These are phyloP conservation scores for Trichophyton equinum DNA, from an alignment of 2,329 filamentous ascomycete species.

Conservation along the genomic window DNA sequence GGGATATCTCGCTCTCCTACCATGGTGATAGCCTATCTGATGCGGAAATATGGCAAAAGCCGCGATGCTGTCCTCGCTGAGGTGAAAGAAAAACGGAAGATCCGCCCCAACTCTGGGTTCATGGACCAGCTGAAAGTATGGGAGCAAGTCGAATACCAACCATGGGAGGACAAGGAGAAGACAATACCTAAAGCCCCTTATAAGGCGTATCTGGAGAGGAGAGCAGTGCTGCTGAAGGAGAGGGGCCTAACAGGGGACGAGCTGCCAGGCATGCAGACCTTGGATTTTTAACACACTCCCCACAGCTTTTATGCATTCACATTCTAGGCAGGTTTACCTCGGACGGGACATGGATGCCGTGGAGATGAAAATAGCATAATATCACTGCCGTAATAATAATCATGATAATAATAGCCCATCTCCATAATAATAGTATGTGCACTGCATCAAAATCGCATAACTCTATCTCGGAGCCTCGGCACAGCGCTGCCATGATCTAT, in stretches of 20 bases:
- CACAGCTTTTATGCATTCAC: not conserved
- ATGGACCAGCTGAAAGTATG: constrained; percentile 20
- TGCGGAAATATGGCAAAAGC: constrained; percentile 17
- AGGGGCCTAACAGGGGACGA: constrained; percentile 9
- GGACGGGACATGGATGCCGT: not conserved
- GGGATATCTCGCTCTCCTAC: constrained; percentile 22
- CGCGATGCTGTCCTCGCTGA: constrained; percentile 16
- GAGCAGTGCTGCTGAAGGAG: constrained; percentile 12
- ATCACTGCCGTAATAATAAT: not conserved
- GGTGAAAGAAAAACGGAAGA: constrained; percentile 18
- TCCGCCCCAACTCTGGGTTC: constrained; percentile 19
- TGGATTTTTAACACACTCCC: not conserved
- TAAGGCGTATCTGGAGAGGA: constrained; percentile 17
- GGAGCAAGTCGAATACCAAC: constrained; percentile 18
- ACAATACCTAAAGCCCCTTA: constrained; percentile 18
- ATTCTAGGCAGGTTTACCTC: not conserved
- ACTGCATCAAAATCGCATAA: not conserved
- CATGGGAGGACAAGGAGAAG: constrained; percentile 19
- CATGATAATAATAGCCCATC: not conserved
- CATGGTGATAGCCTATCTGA: constrained; percentile 20
- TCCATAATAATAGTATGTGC: not conserved
- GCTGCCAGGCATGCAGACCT: not conserved
- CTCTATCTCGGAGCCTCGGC: constrained; percentile 3
- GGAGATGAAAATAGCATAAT: not conserved
- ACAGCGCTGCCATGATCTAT: not conserved